Percentiles rank a stretch among this genome's conserved stretches.
Evolutionary conservation across 805 yeast species (phyloP).

Genomic region (Torulaspora gathmanii): DNA sequence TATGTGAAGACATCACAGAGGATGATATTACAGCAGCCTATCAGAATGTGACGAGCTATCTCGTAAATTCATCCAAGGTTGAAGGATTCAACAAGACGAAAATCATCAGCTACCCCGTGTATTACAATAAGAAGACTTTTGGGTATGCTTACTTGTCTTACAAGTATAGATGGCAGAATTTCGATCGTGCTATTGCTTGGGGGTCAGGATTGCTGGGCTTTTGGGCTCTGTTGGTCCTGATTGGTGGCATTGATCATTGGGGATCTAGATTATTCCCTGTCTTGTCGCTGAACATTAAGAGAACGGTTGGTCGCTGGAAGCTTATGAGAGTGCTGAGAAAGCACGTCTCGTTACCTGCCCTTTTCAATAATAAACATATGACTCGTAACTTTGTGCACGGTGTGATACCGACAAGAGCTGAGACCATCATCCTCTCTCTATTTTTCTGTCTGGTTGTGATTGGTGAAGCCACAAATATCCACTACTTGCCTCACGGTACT

Average conservation of each 20-base stretch:
- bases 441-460: slow-evolving; percentile 17
- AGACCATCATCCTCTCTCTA: slow-evolving; percentile 18
- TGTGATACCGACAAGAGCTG: slow-evolving; percentile 21
- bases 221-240: slow-evolving; percentile 44
- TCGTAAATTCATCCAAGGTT: slow-evolving; percentile 34
- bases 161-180: slow-evolving; percentile 34
- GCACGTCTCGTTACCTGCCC: slow-evolving; percentile 20
- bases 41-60: slow-evolving; percentile 43
- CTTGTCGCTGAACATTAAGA: slow-evolving; percentile 31
- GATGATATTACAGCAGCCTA: slow-evolving; percentile 37
- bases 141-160: slow-evolving; percentile 24
- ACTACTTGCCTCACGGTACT: slow-evolving; percentile 12
- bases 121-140: slow-evolving; percentile 29
- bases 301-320: slow-evolving; percentile 16
- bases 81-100: slow-evolving; percentile 37
- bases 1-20: slow-evolving; percentile 36
- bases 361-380: slow-evolving; percentile 14
- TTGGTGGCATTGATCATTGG: slow-evolving; percentile 44
- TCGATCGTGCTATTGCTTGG: slow-evolving; percentile 39
- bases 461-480: slow-evolving; percentile 17
- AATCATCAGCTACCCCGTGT: slow-evolving; percentile 38
- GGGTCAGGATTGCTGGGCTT: slow-evolving; percentile 47
- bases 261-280: slow-evolving; percentile 39
- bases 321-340: slow-evolving; percentile 16
- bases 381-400: slow-evolving; percentile 13